Conservation (phyloP, 257 asterid genomes). For the Solanum appendiculatum region DNA sequence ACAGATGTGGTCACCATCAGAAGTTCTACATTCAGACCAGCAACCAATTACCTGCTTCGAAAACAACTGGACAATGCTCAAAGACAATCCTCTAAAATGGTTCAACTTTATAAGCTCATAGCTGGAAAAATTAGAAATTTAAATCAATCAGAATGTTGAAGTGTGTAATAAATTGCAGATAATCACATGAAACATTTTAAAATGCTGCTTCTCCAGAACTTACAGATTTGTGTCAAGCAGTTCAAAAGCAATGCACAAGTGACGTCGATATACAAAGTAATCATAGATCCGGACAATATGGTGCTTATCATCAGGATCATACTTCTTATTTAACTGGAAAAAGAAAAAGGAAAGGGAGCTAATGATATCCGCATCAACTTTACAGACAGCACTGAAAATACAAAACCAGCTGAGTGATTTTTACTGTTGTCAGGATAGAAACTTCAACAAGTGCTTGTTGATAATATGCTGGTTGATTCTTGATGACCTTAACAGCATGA, state of each 20-base stretch:
- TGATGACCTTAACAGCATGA: constrained; percentile 92
- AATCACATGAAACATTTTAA: background rate
- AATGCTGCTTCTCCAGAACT: constrained; percentile 27
- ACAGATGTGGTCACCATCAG: background rate
- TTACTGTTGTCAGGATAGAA: constrained; percentile 81
- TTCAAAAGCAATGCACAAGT: constrained; percentile 94
- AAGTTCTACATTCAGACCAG: background rate
- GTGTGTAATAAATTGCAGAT: background rate
- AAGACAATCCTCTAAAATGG: constrained; percentile 82
- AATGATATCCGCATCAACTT: constrained; percentile 1
- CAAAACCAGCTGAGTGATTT: constrained; percentile 10
- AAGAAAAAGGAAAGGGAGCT: constrained; percentile 8
- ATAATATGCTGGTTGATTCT: constrained; percentile 95
- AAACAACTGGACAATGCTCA: constrained; percentile 91
- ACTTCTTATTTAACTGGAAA: constrained; percentile 78
- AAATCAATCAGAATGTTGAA: background rate
- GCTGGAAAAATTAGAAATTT: constrained; percentile 30
- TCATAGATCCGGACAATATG: constrained; percentile 96
- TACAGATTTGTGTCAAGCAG: constrained; percentile 91
- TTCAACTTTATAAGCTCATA: constrained; percentile 95
- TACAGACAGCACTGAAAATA: constrained; percentile 10
- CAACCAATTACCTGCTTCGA: constrained; percentile 73
- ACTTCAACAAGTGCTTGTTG: constrained; percentile 99
- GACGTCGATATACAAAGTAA: constrained; percentile 77
- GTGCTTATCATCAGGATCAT: constrained; percentile 99